phyloP scores from a whole-genome alignment of 163 green algal species.

The Coccomyxa subellipsoidea region DNA sequence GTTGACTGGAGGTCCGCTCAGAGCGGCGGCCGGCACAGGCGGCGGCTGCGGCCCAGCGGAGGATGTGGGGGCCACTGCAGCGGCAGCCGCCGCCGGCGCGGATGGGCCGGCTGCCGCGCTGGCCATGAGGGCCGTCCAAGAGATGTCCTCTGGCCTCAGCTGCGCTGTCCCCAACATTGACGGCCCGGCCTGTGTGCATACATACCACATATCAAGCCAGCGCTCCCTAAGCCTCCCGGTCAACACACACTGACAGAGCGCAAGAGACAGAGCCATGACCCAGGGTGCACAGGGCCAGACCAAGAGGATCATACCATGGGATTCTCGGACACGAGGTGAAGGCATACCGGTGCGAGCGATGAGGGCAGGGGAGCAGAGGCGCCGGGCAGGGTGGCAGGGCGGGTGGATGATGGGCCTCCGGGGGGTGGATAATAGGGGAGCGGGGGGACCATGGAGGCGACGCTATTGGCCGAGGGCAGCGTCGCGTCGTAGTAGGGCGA shows the following conservation, averaged over 20 bases:
- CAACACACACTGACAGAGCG: background rate
- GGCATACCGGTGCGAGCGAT: background rate
- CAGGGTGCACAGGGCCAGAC: background rate
- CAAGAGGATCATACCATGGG: background rate
- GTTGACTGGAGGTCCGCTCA: background rate
- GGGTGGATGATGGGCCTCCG: background rate
- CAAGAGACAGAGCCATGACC: background rate
- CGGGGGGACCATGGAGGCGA: background rate
- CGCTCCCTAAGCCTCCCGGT: background rate
- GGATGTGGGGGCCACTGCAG: background rate
- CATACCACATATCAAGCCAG: background rate
- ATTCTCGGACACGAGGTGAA: background rate
- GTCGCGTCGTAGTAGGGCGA: background rate
- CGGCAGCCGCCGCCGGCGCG: background rate
- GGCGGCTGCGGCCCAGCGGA: background rate
- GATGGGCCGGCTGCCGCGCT: background rate
- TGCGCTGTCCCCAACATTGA: background rate
- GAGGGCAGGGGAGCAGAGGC: background rate
- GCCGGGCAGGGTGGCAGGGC: background rate
- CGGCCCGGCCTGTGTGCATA: background rate
- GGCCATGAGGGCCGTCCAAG: background rate
- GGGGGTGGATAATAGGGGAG: background rate
- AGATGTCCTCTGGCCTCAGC: background rate
- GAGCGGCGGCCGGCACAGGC: background rate
- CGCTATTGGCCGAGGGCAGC: conserved; percentile 5